Evolutionary conservation across 2,329 filamentous ascomycete genomes (phyloP), one percentile per base, ranked within the genome.

Genomic region (Pseudogymnoascus destructans): DNA sequence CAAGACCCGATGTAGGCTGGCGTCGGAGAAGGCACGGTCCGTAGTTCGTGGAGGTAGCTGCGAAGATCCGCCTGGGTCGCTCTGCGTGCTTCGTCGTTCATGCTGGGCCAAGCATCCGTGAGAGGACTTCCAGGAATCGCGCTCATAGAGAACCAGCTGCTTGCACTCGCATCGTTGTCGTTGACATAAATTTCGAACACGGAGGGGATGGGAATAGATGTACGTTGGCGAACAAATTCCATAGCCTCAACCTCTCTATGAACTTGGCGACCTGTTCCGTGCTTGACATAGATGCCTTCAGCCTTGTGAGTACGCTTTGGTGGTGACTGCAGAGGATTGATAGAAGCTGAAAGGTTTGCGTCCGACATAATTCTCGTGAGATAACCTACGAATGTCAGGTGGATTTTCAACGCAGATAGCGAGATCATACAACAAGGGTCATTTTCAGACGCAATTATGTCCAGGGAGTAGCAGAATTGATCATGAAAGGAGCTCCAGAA

Each of bases 21-120:
- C 36, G 36, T 11, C 15, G 15, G 36, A 40, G 36, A 19, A 19
- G 36, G 8, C 9, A 40, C 15, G 9, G 36, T 40, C 36, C 36
- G 17, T 40, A 40, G 36, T 19, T 40, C 36, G 36, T 19, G 15
- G 36, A 40, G 15, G 36, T 40, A 40, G 15, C 15, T 40, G 15
- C 36, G 36, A 40, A 40, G 36, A 40, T 40, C 36, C 15, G 36
- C 36, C 36, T 40, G 5, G 15, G 36, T 40, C 15, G 7, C 9
- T 40, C 8, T 40, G 8, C 36, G 36, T 40, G 36, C 36, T 40
- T 40, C 36, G 5, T 19, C 36, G 36, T 40, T 19, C 46, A 55
- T 46, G 46, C 49, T 60, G 56, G 59, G 32, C 56, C 58, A 21
- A 60, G 25, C 23, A 57, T 60, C 57, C 58, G 49, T 33, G 30